Evolutionary conservation across 2,329 filamentous ascomycete species (phyloP).

Genomic region (Leptographium radiaticola): DNA sequence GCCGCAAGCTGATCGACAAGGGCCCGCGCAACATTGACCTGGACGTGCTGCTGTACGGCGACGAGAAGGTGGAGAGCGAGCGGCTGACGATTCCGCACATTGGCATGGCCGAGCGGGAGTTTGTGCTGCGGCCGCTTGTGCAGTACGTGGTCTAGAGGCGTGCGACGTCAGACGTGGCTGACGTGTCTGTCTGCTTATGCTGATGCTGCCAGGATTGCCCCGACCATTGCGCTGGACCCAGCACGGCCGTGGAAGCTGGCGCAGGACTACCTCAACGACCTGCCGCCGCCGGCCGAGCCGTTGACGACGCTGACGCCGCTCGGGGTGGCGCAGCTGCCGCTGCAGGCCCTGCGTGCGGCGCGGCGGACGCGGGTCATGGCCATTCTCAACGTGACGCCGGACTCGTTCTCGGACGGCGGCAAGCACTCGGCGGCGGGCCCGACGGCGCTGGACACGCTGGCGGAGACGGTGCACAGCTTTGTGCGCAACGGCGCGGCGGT

Average conservation of each 20-base stretch:
- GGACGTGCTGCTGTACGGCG: slow-evolving; percentile 76
- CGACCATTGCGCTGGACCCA: slow-evolving; percentile 37
- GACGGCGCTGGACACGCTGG: slow-evolving; percentile 36
- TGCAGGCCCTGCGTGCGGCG: slow-evolving; percentile 44
- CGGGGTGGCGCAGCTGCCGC: slow-evolving; percentile 30
- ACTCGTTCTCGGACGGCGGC: slow-evolving; percentile 93
- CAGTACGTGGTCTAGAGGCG: slow-evolving; percentile 39
- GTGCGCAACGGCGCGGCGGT: slow-evolving; percentile 64
- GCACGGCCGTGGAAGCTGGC: slow-evolving; percentile 46
- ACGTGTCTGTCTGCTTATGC: slow-evolving; percentile 14
- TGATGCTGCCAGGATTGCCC: slow-evolving; percentile 33
- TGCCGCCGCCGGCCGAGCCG: slow-evolving; percentile 33
- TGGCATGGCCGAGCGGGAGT: slow-evolving; percentile 80
- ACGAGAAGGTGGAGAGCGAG: slow-evolving; percentile 50
- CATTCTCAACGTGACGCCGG: slow-evolving; percentile 86
- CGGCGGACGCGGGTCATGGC: slow-evolving; percentile 75
- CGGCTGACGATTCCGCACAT: slow-evolving; percentile 76
- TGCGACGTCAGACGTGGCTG: neutral
- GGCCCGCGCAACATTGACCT: slow-evolving; percentile 90
- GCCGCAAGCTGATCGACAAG: slow-evolving; percentile 79
- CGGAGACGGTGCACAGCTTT: slow-evolving; percentile 45
- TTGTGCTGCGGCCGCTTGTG: slow-evolving; percentile 77
- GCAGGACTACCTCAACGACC: slow-evolving; percentile 47
- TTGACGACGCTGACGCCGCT: slow-evolving; percentile 48
- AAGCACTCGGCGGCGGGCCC: slow-evolving; percentile 34